These are phyloP conservation scores for Cladosporium sp. DNA, from an alignment of 2,329 filamentous ascomycete species.

Conservation along the genomic window DNA sequence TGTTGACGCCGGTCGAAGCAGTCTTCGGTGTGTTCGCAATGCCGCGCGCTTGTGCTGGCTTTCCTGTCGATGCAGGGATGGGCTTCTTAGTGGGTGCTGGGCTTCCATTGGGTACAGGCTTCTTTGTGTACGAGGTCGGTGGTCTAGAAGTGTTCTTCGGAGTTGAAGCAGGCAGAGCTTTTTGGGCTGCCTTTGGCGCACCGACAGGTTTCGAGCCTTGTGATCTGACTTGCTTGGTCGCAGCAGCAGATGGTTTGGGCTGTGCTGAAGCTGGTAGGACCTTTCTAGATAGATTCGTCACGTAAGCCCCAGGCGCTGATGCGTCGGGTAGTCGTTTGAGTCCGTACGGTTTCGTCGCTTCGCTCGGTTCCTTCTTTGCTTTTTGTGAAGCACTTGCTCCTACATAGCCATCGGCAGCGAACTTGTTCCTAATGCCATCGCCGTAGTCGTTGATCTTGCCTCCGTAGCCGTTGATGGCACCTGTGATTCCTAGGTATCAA, in stretches of 20 bases:
- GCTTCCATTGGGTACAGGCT: not conserved
- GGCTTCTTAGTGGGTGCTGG: not conserved
- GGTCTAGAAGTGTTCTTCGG: not conserved
- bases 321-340: constrained; percentile 13
- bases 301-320: constrained; percentile 5
- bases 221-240: constrained; percentile 6
- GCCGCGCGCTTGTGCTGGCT: not conserved
- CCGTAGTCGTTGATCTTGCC: constrained; percentile 34
- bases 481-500: constrained; percentile 29
- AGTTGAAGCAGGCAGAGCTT: constrained; percentile 15
- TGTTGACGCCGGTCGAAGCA: constrained; percentile 8
- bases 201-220: not conserved
- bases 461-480: constrained; percentile 31
- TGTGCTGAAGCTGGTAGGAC: not conserved
- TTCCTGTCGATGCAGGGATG: not conserved
- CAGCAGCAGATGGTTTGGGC: constrained; percentile 1
- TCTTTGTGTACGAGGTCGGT: not conserved
- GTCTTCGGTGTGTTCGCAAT: constrained; percentile 3
- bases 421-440: constrained; percentile 26
- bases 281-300: constrained; percentile 11
- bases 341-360: constrained; percentile 13
- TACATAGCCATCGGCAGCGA: constrained; percentile 29
- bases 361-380: constrained; percentile 10
- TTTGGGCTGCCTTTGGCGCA: constrained; percentile 8
- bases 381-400: constrained; percentile 10